A percentile compares a stretch with the other conserved stretches of the same genome.
These are phyloP conservation scores for Ceratocystis harringtonii DNA, from an alignment of 2,329 filamentous ascomycete species.

Conservation along the genomic window DNA sequence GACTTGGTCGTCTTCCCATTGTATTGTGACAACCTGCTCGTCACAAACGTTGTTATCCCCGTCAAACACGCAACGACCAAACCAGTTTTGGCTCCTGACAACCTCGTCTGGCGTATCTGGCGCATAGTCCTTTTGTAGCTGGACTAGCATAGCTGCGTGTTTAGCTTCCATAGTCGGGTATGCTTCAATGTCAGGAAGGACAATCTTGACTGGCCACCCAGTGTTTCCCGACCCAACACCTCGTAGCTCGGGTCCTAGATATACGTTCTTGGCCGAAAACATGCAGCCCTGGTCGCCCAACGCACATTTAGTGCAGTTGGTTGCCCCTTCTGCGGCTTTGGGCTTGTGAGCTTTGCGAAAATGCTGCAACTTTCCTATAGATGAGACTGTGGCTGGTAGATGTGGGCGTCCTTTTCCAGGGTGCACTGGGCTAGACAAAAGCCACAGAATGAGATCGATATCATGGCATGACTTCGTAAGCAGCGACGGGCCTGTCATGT, in stretches of 20 bases:
- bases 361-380: constrained; percentile 59
- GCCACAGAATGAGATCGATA: constrained; percentile 83
- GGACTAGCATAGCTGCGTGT: constrained; percentile 28
- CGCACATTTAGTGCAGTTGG: constrained; percentile 74
- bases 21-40: constrained; percentile 77
- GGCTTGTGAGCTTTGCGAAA: constrained; percentile 70
- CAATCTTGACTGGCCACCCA: constrained; percentile 73
- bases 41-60: constrained; percentile 87
- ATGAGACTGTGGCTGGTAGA: constrained; percentile 60
- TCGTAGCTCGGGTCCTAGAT: constrained; percentile 48
- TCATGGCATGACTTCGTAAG: constrained; percentile 95
- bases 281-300: constrained; percentile 41
- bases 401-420: constrained; percentile 41
- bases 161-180: constrained; percentile 34
- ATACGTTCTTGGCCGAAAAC: constrained; percentile 75
- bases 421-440: constrained; percentile 57
- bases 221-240: constrained; percentile 50
- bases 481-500: constrained; percentile 61
- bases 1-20: constrained; percentile 57
- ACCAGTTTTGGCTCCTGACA: constrained; percentile 52
- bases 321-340: constrained; percentile 53
- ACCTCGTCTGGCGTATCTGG: constrained; percentile 27
- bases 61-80: constrained; percentile 90
- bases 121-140: constrained; percentile 39
- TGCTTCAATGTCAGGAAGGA: constrained; percentile 86